These are phyloP conservation scores for Chaetomiaceae sp. DNA, from an alignment of 2,329 filamentous ascomycete genomes.

Conservation along the genomic window DNA sequence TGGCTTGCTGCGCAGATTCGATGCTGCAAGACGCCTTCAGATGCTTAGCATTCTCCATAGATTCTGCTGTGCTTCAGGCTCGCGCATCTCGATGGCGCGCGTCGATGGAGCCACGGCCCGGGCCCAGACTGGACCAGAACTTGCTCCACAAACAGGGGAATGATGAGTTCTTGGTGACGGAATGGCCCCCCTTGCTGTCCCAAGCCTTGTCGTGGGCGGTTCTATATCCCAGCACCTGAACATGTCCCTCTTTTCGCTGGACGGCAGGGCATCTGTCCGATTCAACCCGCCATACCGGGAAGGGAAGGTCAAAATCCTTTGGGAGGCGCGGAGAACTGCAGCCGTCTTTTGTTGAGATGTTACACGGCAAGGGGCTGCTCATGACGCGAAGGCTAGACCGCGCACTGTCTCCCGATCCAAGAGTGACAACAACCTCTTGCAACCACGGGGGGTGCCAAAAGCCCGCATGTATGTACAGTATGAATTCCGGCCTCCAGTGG, in stretches of 20 bases:
- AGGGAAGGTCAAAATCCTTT: conserved; percentile 17
- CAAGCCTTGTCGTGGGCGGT: not conserved
- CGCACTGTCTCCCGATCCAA: not conserved
- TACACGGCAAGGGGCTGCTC: conserved; percentile 1
- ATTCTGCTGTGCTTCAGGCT: conserved; percentile 2
- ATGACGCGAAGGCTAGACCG: not conserved
- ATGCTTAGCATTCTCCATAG: not conserved
- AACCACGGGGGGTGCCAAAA: not conserved
- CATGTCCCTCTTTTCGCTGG: not conserved
- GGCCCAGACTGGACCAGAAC: not conserved
- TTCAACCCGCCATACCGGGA: conserved; percentile 16
- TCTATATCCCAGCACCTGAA: not conserved
- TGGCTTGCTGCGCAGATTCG: not conserved
- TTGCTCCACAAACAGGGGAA: not conserved
- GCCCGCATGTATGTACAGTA: not conserved
- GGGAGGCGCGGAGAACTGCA: conserved; percentile 6
- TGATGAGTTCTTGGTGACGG: not conserved
- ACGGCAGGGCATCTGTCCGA: conserved; percentile 2
- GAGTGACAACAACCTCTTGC: not conserved
- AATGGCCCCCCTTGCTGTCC: not conserved
- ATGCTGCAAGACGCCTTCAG: not conserved
- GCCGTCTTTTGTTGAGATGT: not conserved
- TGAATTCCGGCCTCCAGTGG: not conserved
- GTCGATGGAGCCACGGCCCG: not conserved
- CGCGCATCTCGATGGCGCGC: conserved; percentile 7